phyloP scores from a whole-genome alignment of 805 yeast species.

The Nakazawaea pomicola region DNA sequence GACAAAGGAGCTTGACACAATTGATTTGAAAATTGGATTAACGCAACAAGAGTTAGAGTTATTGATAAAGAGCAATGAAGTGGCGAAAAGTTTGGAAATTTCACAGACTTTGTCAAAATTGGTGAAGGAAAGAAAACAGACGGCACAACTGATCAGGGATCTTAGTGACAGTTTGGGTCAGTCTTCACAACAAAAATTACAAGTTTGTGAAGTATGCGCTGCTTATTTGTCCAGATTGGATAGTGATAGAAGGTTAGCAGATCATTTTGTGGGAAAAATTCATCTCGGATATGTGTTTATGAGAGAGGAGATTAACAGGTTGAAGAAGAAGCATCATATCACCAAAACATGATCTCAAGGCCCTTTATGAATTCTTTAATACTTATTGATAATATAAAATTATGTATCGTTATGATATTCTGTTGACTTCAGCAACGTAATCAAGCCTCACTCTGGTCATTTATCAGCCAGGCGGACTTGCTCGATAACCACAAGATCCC shows the following conservation, averaged over 20 bases:
- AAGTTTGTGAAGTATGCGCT: conserved; percentile 87
- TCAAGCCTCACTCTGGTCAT: no score
- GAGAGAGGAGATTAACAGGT: conserved; percentile 48
- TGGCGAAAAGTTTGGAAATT: conserved; percentile 45
- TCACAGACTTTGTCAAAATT: conserved; percentile 40
- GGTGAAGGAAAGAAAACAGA: conserved; percentile 41
- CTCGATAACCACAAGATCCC: no score
- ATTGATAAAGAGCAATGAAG: conserved; percentile 44
- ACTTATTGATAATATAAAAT: no score
- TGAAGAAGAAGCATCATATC: conserved; percentile 23
- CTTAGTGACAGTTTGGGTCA: conserved; percentile 74
- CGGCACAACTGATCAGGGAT: conserved; percentile 52
- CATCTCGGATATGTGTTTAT: conserved; percentile 80
- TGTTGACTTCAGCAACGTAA: no score
- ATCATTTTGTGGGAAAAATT: conserved; percentile 83
- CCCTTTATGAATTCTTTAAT: no score
- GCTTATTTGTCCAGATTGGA: conserved; percentile 83
- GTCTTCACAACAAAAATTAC: conserved; percentile 83
- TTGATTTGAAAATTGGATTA: conserved; percentile 61
- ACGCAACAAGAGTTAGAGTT: conserved; percentile 62
- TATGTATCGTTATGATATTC: no score
- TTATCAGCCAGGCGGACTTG: no score
- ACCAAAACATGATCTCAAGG: not conserved
- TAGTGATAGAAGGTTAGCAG: conserved; percentile 83
- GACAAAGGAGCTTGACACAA: conserved; percentile 48